Conservation (phyloP, 345 rosid species). For the Arabidopsis thaliana region DNA sequence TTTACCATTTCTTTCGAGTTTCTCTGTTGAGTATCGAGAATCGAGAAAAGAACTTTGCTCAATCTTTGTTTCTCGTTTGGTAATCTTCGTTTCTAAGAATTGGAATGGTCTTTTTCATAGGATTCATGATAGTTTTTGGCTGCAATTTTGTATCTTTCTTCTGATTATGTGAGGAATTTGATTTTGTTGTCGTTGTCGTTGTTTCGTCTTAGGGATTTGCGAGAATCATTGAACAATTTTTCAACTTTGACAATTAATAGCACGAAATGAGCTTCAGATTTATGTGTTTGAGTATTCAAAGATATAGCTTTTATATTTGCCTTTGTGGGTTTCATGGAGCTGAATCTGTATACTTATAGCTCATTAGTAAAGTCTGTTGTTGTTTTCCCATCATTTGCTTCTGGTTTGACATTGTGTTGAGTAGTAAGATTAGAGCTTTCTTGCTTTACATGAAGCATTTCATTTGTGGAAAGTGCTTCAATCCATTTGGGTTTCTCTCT, state of each 20-base stretch:
- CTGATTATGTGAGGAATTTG: not conserved
- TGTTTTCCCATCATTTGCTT: too few relatives aligned
- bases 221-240: too few relatives aligned
- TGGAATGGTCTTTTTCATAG: not conserved
- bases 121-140: not conserved
- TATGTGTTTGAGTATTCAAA: not conserved
- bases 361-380: not conserved
- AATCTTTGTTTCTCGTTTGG: not conserved
- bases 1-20: not conserved
- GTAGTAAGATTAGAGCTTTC: not conserved
- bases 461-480: not conserved
- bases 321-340: not conserved
- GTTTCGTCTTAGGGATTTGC: too few relatives aligned
- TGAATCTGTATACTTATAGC: not conserved
- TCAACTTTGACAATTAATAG: too few relatives aligned
- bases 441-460: not conserved
- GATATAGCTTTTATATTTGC: not conserved
- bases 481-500: not conserved
- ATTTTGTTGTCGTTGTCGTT: slow-evolving; percentile 1
- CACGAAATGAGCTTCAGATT: too few relatives aligned
- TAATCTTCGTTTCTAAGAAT: not conserved
- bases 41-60: slow-evolving; percentile 18
- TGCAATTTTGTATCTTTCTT: not conserved
- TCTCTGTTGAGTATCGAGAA: not conserved
- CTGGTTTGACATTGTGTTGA: not conserved